Evolutionary conservation across 2,329 filamentous ascomycete genomes (phyloP), one percentile per base, ranked within the genome.

Genomic region (Alternaria triticimaculans): DNA sequence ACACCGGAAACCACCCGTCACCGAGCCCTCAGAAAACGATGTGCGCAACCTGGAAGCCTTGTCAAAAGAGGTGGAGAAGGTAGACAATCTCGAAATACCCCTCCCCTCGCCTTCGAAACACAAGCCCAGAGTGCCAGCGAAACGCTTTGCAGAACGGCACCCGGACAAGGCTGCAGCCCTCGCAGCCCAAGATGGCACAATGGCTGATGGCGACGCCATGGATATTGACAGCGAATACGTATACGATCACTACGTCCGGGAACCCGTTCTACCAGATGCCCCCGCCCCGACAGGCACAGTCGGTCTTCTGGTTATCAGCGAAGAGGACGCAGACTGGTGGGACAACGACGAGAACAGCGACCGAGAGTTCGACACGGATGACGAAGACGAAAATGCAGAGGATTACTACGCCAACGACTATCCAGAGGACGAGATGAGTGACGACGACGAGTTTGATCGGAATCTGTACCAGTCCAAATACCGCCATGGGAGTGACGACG

Each of bases 361-460:
- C 49, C 83, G 79, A 30, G 83, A 84, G 49, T 87, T 84, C 80
- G 84, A 88, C 65, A 87, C 84, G 33, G 88, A 89, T 62, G 87
- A 89, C 65, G 87, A 87, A 25, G 87, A 90, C 67, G 87, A 87
- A 41, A 90, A 90, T 73, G 86, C 92, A 37, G 92, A 94, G 76
- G 90, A 93, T 72, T 89, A 93, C 78, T 93, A 94, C 74, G 88
- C 89, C 4, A 90, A 91, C 58, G 92, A 94, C 76, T 94, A 94
- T 70, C 92, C 92, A 0, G 92, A 94, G 65, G 91, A 94, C 58
- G 92, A 94, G 76, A 85, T 93, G 14, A 89, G 88, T 48, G 90
- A 88, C 15, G 91, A 93, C 70, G 89, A 91, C 68, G 89, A 91
- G 76, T 87, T 84, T 65, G 86, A 84, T 46, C 68, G 78, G 3